A percentile compares a stretch with the other conserved stretches of the same genome.
These are phyloP conservation scores for button mushroom (Agaricus bisporus) DNA, from an alignment of 768 basidiomycete genomes.

Conservation along the genomic window DNA sequence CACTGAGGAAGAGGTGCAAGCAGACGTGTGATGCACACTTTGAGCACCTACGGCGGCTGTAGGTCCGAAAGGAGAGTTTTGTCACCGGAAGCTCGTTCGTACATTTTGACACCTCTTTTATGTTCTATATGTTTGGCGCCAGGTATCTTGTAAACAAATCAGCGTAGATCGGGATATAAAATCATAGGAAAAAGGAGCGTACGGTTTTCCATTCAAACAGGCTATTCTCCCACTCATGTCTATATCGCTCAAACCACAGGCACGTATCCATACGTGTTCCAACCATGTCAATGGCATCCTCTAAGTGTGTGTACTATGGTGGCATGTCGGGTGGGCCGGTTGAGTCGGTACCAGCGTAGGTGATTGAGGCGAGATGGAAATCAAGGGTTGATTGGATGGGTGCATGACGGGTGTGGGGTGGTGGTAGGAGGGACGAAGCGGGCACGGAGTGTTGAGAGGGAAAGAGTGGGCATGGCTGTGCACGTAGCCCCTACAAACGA, in stretches of 20 bases:
- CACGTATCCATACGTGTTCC: constrained; percentile 95
- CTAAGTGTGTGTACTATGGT: too few species aligned
- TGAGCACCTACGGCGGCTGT: constrained; percentile 78
- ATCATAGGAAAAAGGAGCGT: constrained; percentile 31
- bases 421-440: too few species aligned
- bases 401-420: too few species aligned
- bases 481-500: too few species aligned
- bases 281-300: constrained; percentile 88
- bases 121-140: constrained; percentile 86
- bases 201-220: constrained; percentile 84
- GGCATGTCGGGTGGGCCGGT: too few species aligned
- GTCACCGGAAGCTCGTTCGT: constrained; percentile 92
- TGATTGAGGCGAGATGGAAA: too few species aligned
- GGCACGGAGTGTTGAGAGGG: too few species aligned
- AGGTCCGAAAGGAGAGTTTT: constrained; percentile 89
- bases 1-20: constrained; percentile 48
- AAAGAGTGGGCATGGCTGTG: too few species aligned
- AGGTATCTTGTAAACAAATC: constrained; percentile 50
- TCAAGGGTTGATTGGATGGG: too few species aligned
- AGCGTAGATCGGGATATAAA: constrained; percentile 29
- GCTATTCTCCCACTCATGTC: constrained; percentile 85
- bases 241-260: constrained; percentile 87
- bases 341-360: too few species aligned
- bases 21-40: constrained; percentile 35
- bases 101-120: constrained; percentile 85